These are phyloP conservation scores for Heliamphora exappendiculata DNA, from an alignment of 148 eudicot genomes.

Conservation along the genomic window DNA sequence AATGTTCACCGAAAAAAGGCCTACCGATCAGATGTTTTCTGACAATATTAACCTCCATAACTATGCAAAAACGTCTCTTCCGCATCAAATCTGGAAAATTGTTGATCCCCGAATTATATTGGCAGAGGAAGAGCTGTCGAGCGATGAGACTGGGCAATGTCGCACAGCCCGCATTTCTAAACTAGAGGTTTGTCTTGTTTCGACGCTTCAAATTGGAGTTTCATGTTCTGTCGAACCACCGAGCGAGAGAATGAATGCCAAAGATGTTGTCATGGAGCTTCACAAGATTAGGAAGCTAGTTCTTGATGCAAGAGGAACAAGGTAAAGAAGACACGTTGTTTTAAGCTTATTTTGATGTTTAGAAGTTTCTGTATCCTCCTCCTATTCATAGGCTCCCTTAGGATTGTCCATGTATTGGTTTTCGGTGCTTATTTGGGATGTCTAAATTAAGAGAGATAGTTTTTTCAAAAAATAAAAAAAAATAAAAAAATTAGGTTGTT, in stretches of 20 bases:
- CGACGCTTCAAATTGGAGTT: slow-evolving; percentile 8
- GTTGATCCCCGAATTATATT: slow-evolving; percentile 3
- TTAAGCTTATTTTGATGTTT: too few species aligned
- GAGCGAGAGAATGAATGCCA: slow-evolving; percentile 9
- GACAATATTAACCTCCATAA: slow-evolving; percentile 9
- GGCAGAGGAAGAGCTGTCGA: not conserved
- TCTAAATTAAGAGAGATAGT: too few species aligned
- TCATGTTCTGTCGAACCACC: slow-evolving; percentile 9
- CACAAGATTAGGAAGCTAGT: slow-evolving; percentile 1
- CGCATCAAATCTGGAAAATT: slow-evolving; percentile 5
- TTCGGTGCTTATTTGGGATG: too few species aligned
- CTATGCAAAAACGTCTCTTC: slow-evolving; percentile 9
- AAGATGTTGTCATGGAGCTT: not conserved
- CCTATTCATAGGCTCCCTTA: too few species aligned
- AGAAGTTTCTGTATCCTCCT: too few species aligned
- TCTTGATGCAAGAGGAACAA: too few species aligned
- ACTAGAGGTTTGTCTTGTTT: not conserved
- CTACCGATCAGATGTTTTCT: slow-evolving; percentile 5
- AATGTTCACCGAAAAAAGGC: slow-evolving; percentile 15
- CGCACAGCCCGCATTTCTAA: not conserved
- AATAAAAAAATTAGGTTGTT: too few species aligned
- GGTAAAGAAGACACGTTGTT: too few species aligned
- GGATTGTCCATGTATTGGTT: too few species aligned
- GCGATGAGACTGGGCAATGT: too few species aligned
- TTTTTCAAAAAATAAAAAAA: too few species aligned